Conservation (phyloP, 2,329 filamentous ascomycete genomes). For the Aspergillus uvarum region DNA sequence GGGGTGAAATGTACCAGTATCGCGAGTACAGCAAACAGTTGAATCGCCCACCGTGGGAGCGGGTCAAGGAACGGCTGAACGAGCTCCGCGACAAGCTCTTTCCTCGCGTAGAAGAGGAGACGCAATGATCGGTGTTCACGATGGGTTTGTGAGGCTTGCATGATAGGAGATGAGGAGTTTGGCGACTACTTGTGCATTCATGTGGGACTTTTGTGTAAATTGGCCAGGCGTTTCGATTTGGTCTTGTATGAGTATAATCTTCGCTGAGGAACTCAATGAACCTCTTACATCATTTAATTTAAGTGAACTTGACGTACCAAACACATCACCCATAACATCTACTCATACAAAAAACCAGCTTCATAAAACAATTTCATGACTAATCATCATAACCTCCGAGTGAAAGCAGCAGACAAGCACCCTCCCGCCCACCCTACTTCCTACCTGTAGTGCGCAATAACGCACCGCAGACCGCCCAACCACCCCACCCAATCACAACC, state of each 20-base stretch:
- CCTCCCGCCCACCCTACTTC: not conserved
- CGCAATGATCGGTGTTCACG: not conserved
- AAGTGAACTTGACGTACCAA: too few relatives aligned
- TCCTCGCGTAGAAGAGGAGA: constrained; percentile 5
- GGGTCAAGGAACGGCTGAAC: constrained; percentile 39
- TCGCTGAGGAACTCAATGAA: not conserved
- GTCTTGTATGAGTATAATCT: not conserved
- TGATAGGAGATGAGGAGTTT: not conserved
- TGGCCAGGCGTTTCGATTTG: constrained; percentile 12
- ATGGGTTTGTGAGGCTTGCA: not conserved
- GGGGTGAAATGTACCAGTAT: constrained; percentile 96
- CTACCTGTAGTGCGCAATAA: not conserved
- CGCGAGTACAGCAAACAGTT: constrained; percentile 86
- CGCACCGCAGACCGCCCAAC: constrained; percentile 21
- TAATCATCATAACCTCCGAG: not conserved
- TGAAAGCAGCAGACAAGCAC: not conserved
- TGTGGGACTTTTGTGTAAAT: not conserved
- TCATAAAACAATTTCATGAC: not conserved
- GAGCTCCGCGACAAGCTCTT: constrained; percentile 25
- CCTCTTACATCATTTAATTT: too few relatives aligned
- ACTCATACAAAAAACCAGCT: not conserved
- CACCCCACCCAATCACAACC: constrained; percentile 28
- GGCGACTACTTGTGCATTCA: not conserved
- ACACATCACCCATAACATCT: too few relatives aligned
- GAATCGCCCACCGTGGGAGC: constrained; percentile 81